Evolutionary conservation across 2,329 filamentous ascomycete species (phyloP).

Genomic region (Beauveria sp.): DNA sequence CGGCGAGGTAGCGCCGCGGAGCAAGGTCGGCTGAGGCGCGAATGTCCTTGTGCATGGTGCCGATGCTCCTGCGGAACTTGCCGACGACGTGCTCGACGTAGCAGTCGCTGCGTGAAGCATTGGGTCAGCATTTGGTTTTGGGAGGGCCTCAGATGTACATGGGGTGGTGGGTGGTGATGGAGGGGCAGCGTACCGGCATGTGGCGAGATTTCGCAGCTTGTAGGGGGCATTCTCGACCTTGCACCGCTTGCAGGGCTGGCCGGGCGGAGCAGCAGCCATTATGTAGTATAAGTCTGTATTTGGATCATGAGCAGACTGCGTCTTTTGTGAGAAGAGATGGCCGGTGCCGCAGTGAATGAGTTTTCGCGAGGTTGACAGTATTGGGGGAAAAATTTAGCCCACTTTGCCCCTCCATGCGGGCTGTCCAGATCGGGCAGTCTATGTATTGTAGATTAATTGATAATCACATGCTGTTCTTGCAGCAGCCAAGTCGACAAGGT

Average conservation of each 20-base stretch:
- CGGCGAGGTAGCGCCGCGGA: conserved; percentile 54
- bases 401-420: conserved; percentile 8
- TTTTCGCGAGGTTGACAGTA: background rate
- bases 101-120: conserved; percentile 41
- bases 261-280: background rate
- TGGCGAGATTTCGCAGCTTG: conserved; percentile 18
- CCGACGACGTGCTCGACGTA: conserved; percentile 69
- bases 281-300: background rate
- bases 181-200: conserved; percentile 18
- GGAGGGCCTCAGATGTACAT: too few species aligned
- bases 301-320: background rate
- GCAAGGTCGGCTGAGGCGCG: conserved; percentile 26
- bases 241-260: conserved; percentile 17
- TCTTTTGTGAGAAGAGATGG: background rate
- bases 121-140: conserved; percentile 2
- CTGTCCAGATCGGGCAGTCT: conserved; percentile 6
- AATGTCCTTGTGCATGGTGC: conserved; percentile 42
- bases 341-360: background rate
- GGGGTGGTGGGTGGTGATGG: too few species aligned
- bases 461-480: background rate
- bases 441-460: background rate
- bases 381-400: conserved; percentile 5
- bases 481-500: too few species aligned
- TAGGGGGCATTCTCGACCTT: conserved; percentile 15
- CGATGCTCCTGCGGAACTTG: conserved; percentile 70